phyloP scores from a whole-genome alignment of 2,329 filamentous ascomycete species.

The Alternaria ventricosa region DNA sequence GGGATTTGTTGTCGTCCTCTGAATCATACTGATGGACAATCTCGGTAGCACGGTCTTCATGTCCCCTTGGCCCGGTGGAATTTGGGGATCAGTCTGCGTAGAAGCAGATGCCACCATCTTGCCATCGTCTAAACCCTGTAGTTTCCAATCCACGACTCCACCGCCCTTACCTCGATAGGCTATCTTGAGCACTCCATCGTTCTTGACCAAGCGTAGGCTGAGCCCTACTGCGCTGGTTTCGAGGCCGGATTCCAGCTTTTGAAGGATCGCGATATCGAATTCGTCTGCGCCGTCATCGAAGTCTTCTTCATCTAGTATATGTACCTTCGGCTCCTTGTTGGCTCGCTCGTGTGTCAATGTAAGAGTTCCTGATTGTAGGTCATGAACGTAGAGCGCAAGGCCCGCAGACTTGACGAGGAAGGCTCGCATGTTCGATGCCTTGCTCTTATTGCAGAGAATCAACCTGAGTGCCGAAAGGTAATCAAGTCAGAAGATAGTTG shows the following conservation, averaged over 20 bases:
- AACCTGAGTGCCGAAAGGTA: too few relatives aligned
- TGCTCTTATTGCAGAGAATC: neutral
- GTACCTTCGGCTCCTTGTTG: neutral
- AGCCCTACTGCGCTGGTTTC: neutral
- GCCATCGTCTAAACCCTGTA: neutral
- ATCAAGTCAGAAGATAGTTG: too few relatives aligned
- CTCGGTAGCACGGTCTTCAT: neutral
- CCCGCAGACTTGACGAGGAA: neutral
- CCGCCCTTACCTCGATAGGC: too few relatives aligned
- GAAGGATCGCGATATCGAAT: neutral
- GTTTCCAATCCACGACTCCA: too few relatives aligned
- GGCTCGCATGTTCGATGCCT: neutral
- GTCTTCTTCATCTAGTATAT: neutral
- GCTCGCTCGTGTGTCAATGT: too few relatives aligned
- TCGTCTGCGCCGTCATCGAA: neutral
- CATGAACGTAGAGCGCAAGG: neutral
- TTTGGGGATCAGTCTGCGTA: neutral
- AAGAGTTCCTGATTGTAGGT: neutral
- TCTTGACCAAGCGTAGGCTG: neutral
- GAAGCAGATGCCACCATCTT: neutral
- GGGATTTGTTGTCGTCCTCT: too few relatives aligned
- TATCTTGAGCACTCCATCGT: neutral
- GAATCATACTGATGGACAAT: neutral
- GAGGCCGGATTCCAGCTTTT: fast-evolving
- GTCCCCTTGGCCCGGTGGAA: neutral